Conservation (phyloP, 805 yeast species). For the Nematodospora valgi region DNA sequence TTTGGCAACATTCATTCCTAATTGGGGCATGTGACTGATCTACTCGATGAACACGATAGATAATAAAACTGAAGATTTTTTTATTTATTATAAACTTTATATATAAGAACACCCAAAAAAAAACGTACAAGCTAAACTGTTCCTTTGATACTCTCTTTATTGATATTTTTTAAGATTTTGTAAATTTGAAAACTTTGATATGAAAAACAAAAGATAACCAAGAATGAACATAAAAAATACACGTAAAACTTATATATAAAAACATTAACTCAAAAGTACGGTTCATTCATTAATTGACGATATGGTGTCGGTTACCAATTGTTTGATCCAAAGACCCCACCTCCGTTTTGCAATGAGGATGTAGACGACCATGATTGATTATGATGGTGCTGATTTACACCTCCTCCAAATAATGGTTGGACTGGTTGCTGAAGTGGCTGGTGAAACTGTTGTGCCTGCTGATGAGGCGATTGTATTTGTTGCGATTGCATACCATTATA, state of each 20-base stretch:
- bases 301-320: constrained; percentile 3
- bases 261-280: neutral
- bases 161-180: neutral
- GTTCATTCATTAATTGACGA: neutral
- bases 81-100: too few relatives aligned
- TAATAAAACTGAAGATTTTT: too few relatives aligned
- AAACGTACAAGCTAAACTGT: too few relatives aligned
- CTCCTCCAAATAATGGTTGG: neutral
- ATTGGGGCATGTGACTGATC: too few relatives aligned
- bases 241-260: neutral
- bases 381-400: constrained; percentile 1
- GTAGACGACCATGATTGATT: constrained; percentile 7
- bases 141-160: neutral
- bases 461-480: constrained; percentile 3
- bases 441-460: constrained; percentile 3
- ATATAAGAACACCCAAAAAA: too few relatives aligned
- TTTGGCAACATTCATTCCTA: too few relatives aligned
- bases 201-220: constrained; percentile 1
- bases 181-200: neutral
- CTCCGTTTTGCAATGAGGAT: constrained; percentile 5
- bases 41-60: too few relatives aligned
- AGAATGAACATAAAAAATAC: constrained; percentile 1
- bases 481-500: constrained; percentile 1
- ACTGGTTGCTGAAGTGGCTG: constrained; percentile 4
- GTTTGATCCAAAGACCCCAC: constrained; percentile 6